Evolutionary conservation across 108 stramenopile genomes (phyloP).

Genomic region (Aurantiochytrium sp.): DNA sequence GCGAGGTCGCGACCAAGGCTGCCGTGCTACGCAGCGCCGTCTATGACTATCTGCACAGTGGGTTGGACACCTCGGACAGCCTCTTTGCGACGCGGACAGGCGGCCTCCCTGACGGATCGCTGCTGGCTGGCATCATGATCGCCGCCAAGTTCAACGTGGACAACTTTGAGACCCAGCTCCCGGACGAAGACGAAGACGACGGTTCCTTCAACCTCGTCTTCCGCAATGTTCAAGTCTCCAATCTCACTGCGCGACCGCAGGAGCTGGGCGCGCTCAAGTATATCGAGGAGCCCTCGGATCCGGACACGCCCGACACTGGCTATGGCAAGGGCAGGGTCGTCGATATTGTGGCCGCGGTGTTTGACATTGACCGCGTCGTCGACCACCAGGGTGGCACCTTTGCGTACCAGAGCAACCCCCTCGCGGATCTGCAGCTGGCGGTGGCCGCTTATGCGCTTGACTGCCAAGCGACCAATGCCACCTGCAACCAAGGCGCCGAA

Average conservation of each 20-base stretch:
- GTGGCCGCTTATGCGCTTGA: not conserved
- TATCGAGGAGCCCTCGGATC: no score
- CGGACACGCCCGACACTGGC: no score
- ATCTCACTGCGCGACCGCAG: not conserved
- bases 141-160: not conserved
- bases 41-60: not conserved
- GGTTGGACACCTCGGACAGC: not conserved
- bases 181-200: not conserved
- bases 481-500: not conserved
- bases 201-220: not conserved
- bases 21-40: not conserved
- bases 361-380: not conserved
- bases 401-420: not conserved
- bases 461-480: not conserved
- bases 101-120: not conserved
- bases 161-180: not conserved
- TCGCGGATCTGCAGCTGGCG: not conserved
- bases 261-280: not conserved
- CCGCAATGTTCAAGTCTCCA: not conserved
- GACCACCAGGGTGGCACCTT: not conserved
- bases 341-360: not conserved
- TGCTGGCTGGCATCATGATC: not conserved
- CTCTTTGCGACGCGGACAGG: not conserved
- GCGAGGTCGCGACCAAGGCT: no score
- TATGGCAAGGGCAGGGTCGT: not conserved